A percentile compares a stretch with the other conserved stretches of the same genome.
phyloP scores from a whole-genome alignment of 768 basidiomycete genomes.

The Tylopilus plumbeoviolaceoides region DNA sequence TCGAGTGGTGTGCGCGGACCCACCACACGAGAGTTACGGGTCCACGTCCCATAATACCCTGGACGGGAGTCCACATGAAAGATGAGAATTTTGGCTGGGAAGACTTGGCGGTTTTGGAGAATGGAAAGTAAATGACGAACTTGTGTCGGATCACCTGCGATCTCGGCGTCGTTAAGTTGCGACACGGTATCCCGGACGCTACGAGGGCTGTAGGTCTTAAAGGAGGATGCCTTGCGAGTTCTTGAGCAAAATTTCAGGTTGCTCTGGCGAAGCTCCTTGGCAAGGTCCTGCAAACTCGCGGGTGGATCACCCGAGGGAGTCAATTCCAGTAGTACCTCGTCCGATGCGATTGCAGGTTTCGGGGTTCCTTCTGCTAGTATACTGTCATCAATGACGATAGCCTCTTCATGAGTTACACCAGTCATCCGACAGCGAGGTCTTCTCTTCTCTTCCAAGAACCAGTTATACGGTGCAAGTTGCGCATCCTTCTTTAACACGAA shows the following conservation, averaged over 20 bases:
- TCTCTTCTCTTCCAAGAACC: constrained; percentile 45
- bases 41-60: constrained; percentile 95
- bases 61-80: constrained; percentile 85
- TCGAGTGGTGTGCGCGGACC: constrained; percentile 83
- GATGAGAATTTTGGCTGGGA: constrained; percentile 79
- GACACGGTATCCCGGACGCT: constrained; percentile 50
- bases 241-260: constrained; percentile 19
- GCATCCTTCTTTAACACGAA: constrained; percentile 77
- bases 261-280: constrained; percentile 31
- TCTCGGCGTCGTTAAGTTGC: constrained; percentile 72
- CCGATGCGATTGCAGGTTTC: constrained; percentile 5
- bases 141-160: constrained; percentile 63
- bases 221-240: constrained; percentile 14
- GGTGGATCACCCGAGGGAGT: background rate
- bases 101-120: constrained; percentile 54
- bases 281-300: constrained; percentile 11
- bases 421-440: constrained; percentile 18
- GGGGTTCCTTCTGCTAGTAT: constrained; percentile 9
- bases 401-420: constrained; percentile 34
- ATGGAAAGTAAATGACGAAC: constrained; percentile 62
- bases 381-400: constrained; percentile 58
- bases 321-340: background rate
- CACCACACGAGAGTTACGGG: constrained; percentile 70
- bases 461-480: constrained; percentile 67
- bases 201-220: constrained; percentile 30